Evolutionary conservation across 306 rosid genomes (phyloP), one percentile per base, ranked within the genome.

Genomic region (Mimosa pudica): DNA sequence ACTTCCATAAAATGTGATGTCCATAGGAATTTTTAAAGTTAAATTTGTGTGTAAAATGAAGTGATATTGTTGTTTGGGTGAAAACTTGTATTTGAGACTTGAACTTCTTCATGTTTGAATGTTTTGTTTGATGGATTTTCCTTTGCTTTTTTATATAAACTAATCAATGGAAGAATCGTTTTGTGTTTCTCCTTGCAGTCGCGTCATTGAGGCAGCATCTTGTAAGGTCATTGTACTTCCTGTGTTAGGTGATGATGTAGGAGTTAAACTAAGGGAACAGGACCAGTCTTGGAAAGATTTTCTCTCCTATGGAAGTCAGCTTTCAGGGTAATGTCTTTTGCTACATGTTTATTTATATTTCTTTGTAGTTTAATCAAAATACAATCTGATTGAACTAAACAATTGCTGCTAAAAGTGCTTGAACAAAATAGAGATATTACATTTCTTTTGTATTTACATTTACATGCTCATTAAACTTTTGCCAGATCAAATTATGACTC

Each of bases 211-310:
- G 58, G 94, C 93, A 16, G 86, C 90, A 65, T 46, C 87, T 8
- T 71, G 85, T 77, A 93, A 86, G 77, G 97, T 83, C 83, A 87
- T 92, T 24, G 98, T 92, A 70, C 88, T 95, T 55, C 97, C 99
- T 17, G 98, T 75, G 57, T 49, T 63, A 10, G 98, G 97, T 35
- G 86, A 84, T 71, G 83, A 79, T 33, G 42, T 84, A 61, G 93
- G 88, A 24, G 76, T 90, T 74, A 78, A 84, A 76, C 73, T 90
- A 84, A 80, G 99, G 85, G 83, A 85, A 35, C 86, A 82, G 2
- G 98, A 95, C 67, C 38, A 88, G 65, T 89, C 90, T 48, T 92
- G 97, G 98, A 84, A 83, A 71, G 82, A 74, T 70, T 95, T 95
- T 89, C 88, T 95, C 77, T 89, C 95, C 49, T 38, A 76, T 57